Evolutionary conservation across 257 asterid species (phyloP).

Genomic region (Ajuga chamaepitys): DNA sequence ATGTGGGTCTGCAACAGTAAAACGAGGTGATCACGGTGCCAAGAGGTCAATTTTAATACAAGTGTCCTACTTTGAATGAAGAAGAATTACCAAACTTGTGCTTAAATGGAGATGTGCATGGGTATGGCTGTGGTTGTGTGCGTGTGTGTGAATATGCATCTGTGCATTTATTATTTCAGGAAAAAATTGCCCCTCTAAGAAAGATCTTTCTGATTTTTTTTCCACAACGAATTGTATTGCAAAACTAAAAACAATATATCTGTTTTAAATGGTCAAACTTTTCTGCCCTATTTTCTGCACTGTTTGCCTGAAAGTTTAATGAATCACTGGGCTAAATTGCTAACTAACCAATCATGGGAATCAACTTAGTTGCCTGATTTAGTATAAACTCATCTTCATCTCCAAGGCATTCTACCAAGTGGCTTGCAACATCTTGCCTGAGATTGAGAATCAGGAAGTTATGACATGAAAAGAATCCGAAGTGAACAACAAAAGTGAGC

Average conservation of each 20-base stretch:
- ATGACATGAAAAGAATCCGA: background rate
- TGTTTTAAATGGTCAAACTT: background rate
- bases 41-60: background rate
- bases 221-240: background rate
- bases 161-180: background rate
- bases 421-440: conserved; percentile 73
- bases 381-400: conserved; percentile 54
- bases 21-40: conserved; percentile 10
- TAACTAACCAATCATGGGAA: conserved; percentile 68
- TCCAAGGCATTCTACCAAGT: conserved; percentile 59
- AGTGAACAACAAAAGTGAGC: conserved; percentile 1
- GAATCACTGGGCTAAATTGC: conserved; percentile 1
- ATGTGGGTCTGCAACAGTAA: conserved; percentile 53
- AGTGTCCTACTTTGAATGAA: background rate
- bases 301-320: background rate
- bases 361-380: conserved; percentile 47
- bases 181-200: background rate
- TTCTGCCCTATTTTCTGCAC: background rate
- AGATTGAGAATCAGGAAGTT: conserved; percentile 33
- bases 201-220: background rate
- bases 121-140: background rate
- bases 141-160: too few species aligned
- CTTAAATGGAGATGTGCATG: background rate
- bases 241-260: background rate
- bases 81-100: background rate